Evolutionary conservation across 2,329 filamentous ascomycete species (phyloP), one percentile per base, ranked within the genome.

Genomic region (Trichoderma aggressivum): DNA sequence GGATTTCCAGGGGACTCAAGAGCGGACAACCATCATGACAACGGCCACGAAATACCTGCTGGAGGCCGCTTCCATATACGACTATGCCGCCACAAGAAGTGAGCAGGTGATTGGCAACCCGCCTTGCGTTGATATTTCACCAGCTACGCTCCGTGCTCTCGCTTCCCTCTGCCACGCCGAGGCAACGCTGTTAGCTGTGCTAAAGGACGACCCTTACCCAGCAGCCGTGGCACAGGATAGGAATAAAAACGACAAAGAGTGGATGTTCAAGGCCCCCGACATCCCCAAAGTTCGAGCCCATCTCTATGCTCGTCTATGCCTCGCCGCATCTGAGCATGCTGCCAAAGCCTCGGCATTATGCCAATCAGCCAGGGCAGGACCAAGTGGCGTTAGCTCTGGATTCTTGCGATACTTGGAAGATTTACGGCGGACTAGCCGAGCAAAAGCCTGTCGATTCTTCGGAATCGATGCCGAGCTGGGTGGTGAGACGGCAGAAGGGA

Each of bases 191-290:
- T 87, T 98, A 1, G 94, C 94, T 0, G 94, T 98, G 1, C 81
- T 97, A 63, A 98, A 98, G 76, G 95, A 98, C 78, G 96, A 99
- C 77, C 94, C 95, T 0, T 98, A 98, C 77, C 92, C 95, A 1
- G 90, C 92, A 2, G 88, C 91, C 7, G 91, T 97, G 3, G 90
- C 94, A 1, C 93, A 97, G 76, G 89, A 91, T 70, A 88, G 94
- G 61, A 97, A 97, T 78, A 89, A 91, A 67, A 90, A 91, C 75
- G 94, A 94, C 80, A 94, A 88, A 73, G 95, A 98, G 75, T 99
- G 95, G 95, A 98, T 98, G 94, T 97, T 96, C 80, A 93, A 92
- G 76, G 88, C 94, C 0, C 94, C 95, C 0, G 90, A 94, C 64
- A 93, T 98, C 62, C 92, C 94, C 34, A 94, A 95, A 78, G 94